A percentile compares a stretch with the other conserved stretches of the same genome.
These are phyloP conservation scores for Dalbergia cultrata DNA, from an alignment of 306 rosid genomes.

Conservation along the genomic window DNA sequence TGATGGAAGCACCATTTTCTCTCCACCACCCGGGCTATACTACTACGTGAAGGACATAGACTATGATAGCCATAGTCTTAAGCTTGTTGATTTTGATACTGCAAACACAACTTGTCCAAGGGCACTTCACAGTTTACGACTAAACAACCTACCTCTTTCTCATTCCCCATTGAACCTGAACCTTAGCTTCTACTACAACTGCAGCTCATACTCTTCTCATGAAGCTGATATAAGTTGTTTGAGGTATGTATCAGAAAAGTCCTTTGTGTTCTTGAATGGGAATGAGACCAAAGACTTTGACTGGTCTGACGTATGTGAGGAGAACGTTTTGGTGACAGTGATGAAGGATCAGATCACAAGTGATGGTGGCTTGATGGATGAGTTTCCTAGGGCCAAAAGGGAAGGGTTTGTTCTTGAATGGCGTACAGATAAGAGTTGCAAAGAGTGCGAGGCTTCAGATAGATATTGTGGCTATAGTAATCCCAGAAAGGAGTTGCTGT, in stretches of 20 bases:
- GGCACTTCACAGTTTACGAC: no score
- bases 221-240: no score
- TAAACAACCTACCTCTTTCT: no score
- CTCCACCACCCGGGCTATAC: background rate
- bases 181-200: no score
- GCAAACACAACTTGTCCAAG: no score
- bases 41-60: no score
- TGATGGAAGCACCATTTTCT: background rate
- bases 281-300: constrained; percentile 43
- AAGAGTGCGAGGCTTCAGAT: constrained; percentile 46
- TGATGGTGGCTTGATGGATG: constrained; percentile 34
- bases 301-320: constrained; percentile 41
- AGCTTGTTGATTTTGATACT: no score
- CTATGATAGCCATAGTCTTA: no score
- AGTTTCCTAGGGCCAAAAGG: constrained; percentile 48
- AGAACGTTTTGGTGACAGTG: constrained; percentile 45
- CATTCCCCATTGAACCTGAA: no score
- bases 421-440: constrained; percentile 26
- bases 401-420: constrained; percentile 56
- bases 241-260: no score
- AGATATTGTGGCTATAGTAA: constrained; percentile 50
- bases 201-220: no score
- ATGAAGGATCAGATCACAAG: constrained; percentile 46
- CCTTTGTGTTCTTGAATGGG: constrained; percentile 55
- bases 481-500: constrained; percentile 24